Base-by-base conservation (phyloP, 2,329 filamentous ascomycete species). In the Kalaharituber pfeilii region DNA sequence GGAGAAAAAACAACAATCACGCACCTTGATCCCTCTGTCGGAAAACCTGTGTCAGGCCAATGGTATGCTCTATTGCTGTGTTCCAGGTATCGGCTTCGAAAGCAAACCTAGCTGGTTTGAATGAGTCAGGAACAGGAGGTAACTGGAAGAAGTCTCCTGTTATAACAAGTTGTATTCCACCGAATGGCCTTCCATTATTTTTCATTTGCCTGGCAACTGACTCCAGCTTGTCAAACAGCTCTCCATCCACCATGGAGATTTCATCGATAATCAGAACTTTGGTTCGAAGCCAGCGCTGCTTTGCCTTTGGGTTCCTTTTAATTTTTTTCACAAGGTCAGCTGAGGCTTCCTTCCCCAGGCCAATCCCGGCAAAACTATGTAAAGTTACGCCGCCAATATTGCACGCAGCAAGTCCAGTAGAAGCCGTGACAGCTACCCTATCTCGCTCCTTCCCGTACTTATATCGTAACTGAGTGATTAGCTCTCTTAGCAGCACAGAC, bases 81-180 rank as follows among this genome's bases (percentile, higher is more conserved):
- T 75, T 81, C 91, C 93, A 98, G 0, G 88, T 94, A 2, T 78
- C 78, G 6, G 88, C 88, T 63, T 94, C 86, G 66, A 98, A 98
- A 0, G 88, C 83, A 67, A 98, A 98, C 65, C 87, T 94, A 49
- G 82, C 79, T 25, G 81, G 75, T 52, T 80, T 78, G 42, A 77
- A 79, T 39, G 72, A 72, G 30, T 95, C 88, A 1, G 89, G 59
- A 1, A 98, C 91, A 0, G 91, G 91, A 0, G 91, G 91, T 2
- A 98, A 71, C 67, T 98, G 91, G 69, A 98, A 98, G 69, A 98
- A 98, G 65, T 98, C 91, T 2, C 91, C 91, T 0, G 91, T 98
- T 56, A 98, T 85, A 54, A 98, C 78, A 27, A 98, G 75, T 62
- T 98, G 91, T 47, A 98, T 96, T 4, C 91, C 91, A 53, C 91